phyloP scores from a whole-genome alignment of 768 basidiomycete genomes.

The Myochromella boudieri region DNA sequence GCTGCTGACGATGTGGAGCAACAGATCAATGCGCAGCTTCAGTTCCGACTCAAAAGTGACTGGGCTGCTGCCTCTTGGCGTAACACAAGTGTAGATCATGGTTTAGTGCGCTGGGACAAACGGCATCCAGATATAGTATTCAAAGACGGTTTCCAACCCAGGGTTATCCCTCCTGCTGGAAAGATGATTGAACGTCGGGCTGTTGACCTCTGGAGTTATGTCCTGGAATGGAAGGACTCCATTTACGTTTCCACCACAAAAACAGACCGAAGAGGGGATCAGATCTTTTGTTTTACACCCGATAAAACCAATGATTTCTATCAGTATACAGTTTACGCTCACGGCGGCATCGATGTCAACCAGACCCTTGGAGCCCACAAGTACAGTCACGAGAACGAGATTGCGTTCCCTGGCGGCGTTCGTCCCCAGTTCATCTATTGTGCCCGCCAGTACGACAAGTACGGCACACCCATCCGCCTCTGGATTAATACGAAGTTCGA shows the following conservation, averaged over 20 bases:
- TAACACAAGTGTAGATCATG: background rate
- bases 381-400: background rate
- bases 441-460: constrained; percentile 2
- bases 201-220: constrained; percentile 1
- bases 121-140: constrained; percentile 6
- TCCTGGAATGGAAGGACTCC: too few species aligned
- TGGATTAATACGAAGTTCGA: constrained; percentile 5
- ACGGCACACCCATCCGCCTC: background rate
- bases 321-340: constrained; percentile 1
- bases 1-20: background rate
- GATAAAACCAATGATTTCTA: background rate
- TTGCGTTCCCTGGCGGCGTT: constrained; percentile 6
- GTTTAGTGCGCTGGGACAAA: constrained; percentile 2
- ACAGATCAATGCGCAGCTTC: constrained; percentile 1
- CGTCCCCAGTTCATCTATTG: background rate
- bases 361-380: background rate
- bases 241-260: constrained; percentile 1
- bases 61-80: background rate
- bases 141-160: background rate
- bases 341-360: constrained; percentile 4
- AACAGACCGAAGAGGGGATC: background rate
- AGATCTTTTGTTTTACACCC: background rate
- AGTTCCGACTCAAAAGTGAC: too few species aligned
- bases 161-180: background rate
- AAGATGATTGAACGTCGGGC: background rate